These are phyloP conservation scores for Naganishia vishniacii DNA, from an alignment of 768 basidiomycete genomes.

Conservation along the genomic window DNA sequence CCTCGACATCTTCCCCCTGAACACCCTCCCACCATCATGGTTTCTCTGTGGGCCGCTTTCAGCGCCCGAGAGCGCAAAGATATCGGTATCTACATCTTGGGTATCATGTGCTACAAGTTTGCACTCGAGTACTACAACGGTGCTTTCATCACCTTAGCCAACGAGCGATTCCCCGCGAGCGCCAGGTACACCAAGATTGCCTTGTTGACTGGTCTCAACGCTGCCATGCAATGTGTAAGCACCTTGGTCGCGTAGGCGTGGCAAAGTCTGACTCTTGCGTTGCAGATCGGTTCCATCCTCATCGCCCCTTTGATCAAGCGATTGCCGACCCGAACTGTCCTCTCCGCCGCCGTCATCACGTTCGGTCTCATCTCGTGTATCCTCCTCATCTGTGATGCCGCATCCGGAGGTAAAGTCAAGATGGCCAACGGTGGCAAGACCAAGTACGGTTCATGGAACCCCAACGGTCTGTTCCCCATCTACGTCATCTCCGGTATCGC, in stretches of 20 bases:
- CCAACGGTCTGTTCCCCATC: constrained; percentile 34
- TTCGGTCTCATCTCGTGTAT: constrained; percentile 38
- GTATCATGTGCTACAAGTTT: constrained; percentile 32
- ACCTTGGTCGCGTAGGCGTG: background rate
- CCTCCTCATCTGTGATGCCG: constrained; percentile 40
- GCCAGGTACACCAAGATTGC: constrained; percentile 37
- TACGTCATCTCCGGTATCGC: constrained; percentile 37
- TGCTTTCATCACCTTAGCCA: constrained; percentile 28
- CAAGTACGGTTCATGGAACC: constrained; percentile 36
- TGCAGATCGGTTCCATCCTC: constrained; percentile 32
- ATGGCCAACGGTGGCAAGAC: constrained; percentile 24
- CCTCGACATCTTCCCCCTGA: background rate
- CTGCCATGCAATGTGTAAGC: constrained; percentile 39
- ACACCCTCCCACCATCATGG: background rate
- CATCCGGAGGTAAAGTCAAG: constrained; percentile 31
- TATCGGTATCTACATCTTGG: constrained; percentile 24
- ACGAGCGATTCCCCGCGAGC: constrained; percentile 32
- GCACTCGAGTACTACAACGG: constrained; percentile 30
- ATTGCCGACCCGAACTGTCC: constrained; percentile 38
- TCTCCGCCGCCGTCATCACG: constrained; percentile 35
- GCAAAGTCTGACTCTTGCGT: background rate
- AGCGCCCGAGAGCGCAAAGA: constrained; percentile 20
- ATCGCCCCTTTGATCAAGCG: constrained; percentile 43
- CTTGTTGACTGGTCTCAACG: constrained; percentile 35
- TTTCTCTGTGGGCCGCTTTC: constrained; percentile 17